Conservation (phyloP, 2,329 filamentous ascomycete genomes). For the Trichophyton simii region DNA sequence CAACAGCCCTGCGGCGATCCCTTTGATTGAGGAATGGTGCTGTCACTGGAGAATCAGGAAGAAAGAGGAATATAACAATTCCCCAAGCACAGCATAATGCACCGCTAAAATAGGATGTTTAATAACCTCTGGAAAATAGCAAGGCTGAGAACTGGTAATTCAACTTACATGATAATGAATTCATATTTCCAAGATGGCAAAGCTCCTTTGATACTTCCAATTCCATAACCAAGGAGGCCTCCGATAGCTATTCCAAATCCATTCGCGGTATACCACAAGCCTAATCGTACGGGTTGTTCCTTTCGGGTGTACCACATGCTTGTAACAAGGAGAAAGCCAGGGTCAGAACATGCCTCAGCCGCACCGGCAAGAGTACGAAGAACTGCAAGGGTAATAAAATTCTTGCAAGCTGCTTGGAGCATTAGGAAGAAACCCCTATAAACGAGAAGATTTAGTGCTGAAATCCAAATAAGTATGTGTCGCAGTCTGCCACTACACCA, state of each 20-base stretch:
- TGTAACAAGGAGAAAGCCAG: slow-evolving; percentile 52
- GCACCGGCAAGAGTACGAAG: slow-evolving; percentile 46
- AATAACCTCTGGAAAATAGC: neutral
- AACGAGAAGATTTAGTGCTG: neutral
- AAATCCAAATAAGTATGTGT: neutral
- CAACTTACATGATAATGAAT: slow-evolving; percentile 47
- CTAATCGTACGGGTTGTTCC: slow-evolving; percentile 50
- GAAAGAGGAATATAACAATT: slow-evolving; percentile 43
- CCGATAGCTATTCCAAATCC: slow-evolving; percentile 48
- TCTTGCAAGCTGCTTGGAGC: slow-evolving; percentile 42
- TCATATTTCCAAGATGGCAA: slow-evolving; percentile 55
- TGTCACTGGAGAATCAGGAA: slow-evolving; percentile 47
- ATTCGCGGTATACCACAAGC: slow-evolving; percentile 48
- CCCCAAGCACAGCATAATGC: slow-evolving; percentile 49
- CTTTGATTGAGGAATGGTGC: slow-evolving; percentile 40
- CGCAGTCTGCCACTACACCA: no score
- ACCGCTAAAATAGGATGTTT: slow-evolving; percentile 19
- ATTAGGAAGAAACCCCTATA: slow-evolving; percentile 38
- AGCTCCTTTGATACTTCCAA: slow-evolving; percentile 46
- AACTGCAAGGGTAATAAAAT: slow-evolving; percentile 43
- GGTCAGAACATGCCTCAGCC: slow-evolving; percentile 46
- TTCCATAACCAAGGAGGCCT: slow-evolving; percentile 46
- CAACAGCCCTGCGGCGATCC: slow-evolving; percentile 44
- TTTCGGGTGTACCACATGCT: slow-evolving; percentile 53
- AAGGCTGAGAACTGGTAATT: neutral